Evolutionary conservation across 305 asterid species (phyloP).

Genomic region (Fraxinus paxiana): DNA sequence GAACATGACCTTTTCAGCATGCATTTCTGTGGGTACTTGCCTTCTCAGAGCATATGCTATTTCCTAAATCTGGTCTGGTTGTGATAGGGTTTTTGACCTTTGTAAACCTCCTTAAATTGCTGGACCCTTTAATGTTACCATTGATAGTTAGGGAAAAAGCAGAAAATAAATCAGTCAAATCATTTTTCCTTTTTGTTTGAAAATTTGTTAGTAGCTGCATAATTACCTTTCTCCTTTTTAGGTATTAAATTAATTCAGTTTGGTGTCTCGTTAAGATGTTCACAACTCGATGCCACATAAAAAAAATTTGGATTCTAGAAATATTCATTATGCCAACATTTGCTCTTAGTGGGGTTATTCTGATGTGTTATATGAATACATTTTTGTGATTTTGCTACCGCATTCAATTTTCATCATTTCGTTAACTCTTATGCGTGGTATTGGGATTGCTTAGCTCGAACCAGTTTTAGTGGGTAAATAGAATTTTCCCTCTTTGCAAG

Average conservation of each 20-base stretch:
- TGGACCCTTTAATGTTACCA: neutral
- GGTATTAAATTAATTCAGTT: neutral
- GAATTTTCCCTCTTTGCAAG: neutral
- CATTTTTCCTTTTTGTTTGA: neutral
- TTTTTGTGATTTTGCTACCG: neutral
- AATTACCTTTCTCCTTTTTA: neutral
- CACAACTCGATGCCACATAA: neutral
- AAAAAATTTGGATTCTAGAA: neutral
- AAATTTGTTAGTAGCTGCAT: neutral
- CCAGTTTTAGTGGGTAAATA: neutral
- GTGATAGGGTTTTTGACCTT: neutral
- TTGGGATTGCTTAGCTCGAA: neutral
- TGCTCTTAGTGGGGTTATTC: neutral
- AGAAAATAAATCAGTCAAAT: neutral
- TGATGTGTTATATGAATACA: neutral
- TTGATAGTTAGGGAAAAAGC: neutral
- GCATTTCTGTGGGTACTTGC: neutral
- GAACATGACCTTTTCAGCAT: neutral
- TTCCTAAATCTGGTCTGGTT: neutral
- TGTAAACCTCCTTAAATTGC: neutral
- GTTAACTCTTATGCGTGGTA: neutral
- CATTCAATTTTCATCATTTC: neutral
- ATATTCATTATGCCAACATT: neutral
- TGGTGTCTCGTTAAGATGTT: neutral
- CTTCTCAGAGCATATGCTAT: neutral